phyloP scores from a whole-genome alignment of 2,329 filamentous ascomycete species.

The Talaromyces sp. region DNA sequence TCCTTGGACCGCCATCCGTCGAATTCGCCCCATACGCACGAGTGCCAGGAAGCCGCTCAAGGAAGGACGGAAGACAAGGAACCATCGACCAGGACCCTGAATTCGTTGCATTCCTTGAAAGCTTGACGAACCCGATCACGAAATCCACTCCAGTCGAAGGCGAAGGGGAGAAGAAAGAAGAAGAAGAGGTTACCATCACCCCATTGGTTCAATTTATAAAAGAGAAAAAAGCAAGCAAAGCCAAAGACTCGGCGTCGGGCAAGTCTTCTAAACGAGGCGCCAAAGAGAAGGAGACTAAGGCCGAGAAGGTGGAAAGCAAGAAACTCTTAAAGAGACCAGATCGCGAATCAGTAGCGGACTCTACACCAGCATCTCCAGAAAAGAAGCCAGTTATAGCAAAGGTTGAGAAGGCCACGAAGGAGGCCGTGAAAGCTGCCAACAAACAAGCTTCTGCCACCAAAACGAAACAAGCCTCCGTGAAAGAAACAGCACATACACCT shows the following conservation, averaged over 20 bases:
- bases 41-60: slow-evolving; percentile 68
- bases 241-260: slow-evolving; percentile 56
- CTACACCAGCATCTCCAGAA: slow-evolving; percentile 25
- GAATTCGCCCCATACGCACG: slow-evolving; percentile 84
- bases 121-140: slow-evolving; percentile 70
- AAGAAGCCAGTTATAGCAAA: slow-evolving; percentile 32
- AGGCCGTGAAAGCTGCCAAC: slow-evolving; percentile 58
- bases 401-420: slow-evolving; percentile 59
- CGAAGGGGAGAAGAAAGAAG: slow-evolving; percentile 51
- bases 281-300: slow-evolving; percentile 39
- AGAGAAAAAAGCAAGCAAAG: slow-evolving; percentile 82
- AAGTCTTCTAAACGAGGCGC: slow-evolving; percentile 42
- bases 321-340: slow-evolving; percentile 41
- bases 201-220: slow-evolving; percentile 85
- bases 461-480: slow-evolving; percentile 24
- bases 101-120: slow-evolving; percentile 89
- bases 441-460: slow-evolving; percentile 30
- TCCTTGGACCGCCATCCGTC: slow-evolving; percentile 74
- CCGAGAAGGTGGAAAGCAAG: slow-evolving; percentile 41
- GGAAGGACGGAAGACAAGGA: slow-evolving; percentile 80
- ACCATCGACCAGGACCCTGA: slow-evolving; percentile 96
- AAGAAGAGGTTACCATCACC: slow-evolving; percentile 70
- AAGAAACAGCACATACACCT: slow-evolving; percentile 16
- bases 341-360: slow-evolving; percentile 28
- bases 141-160: slow-evolving; percentile 53